Evolutionary conservation across 768 basidiomycete species (phyloP).

Genomic region (Terana coerulea): DNA sequence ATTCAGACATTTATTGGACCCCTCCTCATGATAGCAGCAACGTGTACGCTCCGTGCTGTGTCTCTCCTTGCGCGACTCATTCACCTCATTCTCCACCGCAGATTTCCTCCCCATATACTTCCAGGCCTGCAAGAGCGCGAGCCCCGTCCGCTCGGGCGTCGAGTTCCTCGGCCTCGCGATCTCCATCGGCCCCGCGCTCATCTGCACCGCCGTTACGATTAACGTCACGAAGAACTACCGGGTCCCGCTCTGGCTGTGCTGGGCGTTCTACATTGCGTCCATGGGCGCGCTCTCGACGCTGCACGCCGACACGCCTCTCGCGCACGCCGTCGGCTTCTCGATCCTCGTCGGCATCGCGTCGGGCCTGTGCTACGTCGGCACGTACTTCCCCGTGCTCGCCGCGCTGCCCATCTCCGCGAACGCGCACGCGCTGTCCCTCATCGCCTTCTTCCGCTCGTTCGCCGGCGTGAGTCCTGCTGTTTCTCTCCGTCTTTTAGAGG

Average conservation of each 20-base stretch:
- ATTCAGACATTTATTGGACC: constrained; percentile 22
- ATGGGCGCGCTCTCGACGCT: constrained; percentile 33
- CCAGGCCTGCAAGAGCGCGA: constrained; percentile 36
- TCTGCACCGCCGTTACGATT: constrained; percentile 32
- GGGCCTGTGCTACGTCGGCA: constrained; percentile 2
- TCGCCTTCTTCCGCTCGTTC: constrained; percentile 10
- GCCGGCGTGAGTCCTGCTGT: constrained; percentile 1
- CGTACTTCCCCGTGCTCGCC: constrained; percentile 14
- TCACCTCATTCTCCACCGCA: constrained; percentile 3
- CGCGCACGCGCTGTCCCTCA: constrained; percentile 13
- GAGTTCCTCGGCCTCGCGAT: constrained; percentile 28
- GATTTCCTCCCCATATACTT: constrained; percentile 40
- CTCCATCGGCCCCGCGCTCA: constrained; percentile 27
- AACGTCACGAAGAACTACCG: constrained; percentile 29
- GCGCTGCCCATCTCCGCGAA: constrained; percentile 8
- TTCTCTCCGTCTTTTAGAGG: neutral
- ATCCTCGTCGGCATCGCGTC: constrained; percentile 4
- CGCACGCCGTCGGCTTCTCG: constrained; percentile 19
- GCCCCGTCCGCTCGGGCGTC: constrained; percentile 32
- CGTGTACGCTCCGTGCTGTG: too few species aligned
- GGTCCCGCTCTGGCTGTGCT: constrained; percentile 30
- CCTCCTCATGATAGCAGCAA: neutral
- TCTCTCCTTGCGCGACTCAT: constrained; percentile 15
- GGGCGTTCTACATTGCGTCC: constrained; percentile 30
- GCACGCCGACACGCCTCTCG: constrained; percentile 22